Percentiles rank a stretch among this genome's conserved stretches.
These are phyloP conservation scores for Zygoascus sp. DNA, from an alignment of 1,139 yeast genomes.

Conservation along the genomic window DNA sequence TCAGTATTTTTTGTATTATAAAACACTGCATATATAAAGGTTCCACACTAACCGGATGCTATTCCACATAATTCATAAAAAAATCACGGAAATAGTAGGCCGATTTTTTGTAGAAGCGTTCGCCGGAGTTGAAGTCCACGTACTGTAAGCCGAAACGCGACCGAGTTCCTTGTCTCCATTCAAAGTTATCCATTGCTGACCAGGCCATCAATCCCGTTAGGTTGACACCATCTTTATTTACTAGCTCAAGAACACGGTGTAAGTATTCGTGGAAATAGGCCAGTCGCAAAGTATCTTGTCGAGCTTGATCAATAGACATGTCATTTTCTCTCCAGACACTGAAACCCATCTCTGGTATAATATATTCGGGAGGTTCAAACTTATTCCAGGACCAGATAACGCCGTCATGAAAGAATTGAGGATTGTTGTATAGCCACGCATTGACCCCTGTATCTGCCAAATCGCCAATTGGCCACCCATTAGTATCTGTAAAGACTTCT, in stretches of 20 bases:
- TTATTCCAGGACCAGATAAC: constrained; percentile 27
- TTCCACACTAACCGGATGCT: too few species aligned
- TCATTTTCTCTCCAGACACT: constrained; percentile 36
- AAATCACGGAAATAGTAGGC: constrained; percentile 32
- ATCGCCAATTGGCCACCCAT: constrained; percentile 37
- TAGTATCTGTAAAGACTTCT: constrained; percentile 22
- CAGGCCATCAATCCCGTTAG: constrained; percentile 38
- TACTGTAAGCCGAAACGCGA: constrained; percentile 38
- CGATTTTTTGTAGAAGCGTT: constrained; percentile 37
- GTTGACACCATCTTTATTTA: constrained; percentile 32
- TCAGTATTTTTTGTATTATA: too few species aligned
- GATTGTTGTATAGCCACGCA: constrained; percentile 27
- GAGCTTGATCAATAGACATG: constrained; percentile 32
- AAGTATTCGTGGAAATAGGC: constrained; percentile 35
- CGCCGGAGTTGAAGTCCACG: constrained; percentile 37
- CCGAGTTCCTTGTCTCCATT: constrained; percentile 35
- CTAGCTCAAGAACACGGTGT: constrained; percentile 31
- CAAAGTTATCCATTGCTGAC: constrained; percentile 39
- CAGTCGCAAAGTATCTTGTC: constrained; percentile 34
- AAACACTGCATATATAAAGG: too few species aligned
- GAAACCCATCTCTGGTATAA: constrained; percentile 38
- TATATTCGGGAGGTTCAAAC: constrained; percentile 23
- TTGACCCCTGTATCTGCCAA: constrained; percentile 23
- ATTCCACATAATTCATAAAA: constrained; percentile 19
- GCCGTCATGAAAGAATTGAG: constrained; percentile 24